Evolutionary conservation across 306 rosid species (phyloP).

Genomic region (Inga leiocalycina): DNA sequence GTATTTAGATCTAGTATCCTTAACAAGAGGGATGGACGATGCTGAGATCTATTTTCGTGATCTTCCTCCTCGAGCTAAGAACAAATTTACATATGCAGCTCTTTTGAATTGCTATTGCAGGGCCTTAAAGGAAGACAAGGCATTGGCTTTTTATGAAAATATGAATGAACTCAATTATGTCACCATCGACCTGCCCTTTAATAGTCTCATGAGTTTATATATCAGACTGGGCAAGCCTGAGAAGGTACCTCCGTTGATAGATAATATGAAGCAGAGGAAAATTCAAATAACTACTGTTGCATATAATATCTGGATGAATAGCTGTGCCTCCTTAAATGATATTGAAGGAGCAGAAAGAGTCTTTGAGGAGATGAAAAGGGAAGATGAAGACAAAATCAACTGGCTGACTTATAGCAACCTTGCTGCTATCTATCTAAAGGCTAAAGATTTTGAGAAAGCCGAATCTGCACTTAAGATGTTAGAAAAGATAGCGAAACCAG

Average conservation of each 20-base stretch:
- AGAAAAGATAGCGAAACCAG: slow-evolving; percentile 48
- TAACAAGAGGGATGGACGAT: slow-evolving; percentile 58
- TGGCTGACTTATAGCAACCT: slow-evolving; percentile 82
- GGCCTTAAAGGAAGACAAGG: slow-evolving; percentile 62
- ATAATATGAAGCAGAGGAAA: slow-evolving; percentile 63
- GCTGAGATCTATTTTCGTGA: slow-evolving; percentile 69
- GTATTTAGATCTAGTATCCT: slow-evolving; percentile 65
- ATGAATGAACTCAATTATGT: slow-evolving; percentile 56
- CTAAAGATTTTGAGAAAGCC: slow-evolving; percentile 60
- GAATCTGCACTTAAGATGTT: slow-evolving; percentile 57
- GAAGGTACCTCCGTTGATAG: slow-evolving; percentile 55
- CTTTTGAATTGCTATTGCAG: slow-evolving; percentile 77
- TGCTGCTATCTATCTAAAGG: slow-evolving; percentile 74
- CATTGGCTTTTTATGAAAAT: slow-evolving; percentile 51
- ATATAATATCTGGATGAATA: slow-evolving; percentile 78
- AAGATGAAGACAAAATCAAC: slow-evolving; percentile 27
- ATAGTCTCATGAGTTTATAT: slow-evolving; percentile 63
- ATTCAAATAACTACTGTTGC: slow-evolving; percentile 39
- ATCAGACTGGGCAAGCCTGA: slow-evolving; percentile 63
- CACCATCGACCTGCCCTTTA: slow-evolving; percentile 44
- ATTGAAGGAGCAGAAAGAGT: slow-evolving; percentile 57
- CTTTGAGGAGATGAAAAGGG: slow-evolving; percentile 45
- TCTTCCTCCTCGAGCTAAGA: slow-evolving; percentile 49
- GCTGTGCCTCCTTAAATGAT: slow-evolving; percentile 52
- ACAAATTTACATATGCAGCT: slow-evolving; percentile 64